Evolutionary conservation across 768 basidiomycete species (phyloP), one percentile per base, ranked within the genome.

Genomic region (Plicaturopsis crispa): DNA sequence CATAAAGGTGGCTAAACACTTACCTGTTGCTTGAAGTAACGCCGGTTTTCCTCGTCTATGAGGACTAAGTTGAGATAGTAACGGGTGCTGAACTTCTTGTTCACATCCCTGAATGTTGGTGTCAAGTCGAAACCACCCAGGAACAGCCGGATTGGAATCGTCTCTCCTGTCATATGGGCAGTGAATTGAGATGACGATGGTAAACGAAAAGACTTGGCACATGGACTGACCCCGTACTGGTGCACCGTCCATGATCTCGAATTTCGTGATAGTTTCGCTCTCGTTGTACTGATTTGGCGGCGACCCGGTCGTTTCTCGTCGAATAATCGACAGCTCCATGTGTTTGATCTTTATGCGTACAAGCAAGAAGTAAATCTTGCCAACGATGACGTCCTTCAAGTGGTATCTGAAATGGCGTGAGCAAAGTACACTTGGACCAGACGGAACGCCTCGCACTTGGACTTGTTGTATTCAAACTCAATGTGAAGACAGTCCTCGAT

Each of bases 241-340:
- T 5, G 93, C 90, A 2, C 93, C 92, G 57, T 98, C 93, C 93
- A 96, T 96, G 49, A 97, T 96, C 63, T 98, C 96, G 54, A 97
- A 98, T 62, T 98, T 98, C 6, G 96, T 98, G 52, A 99, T 97
- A 6, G 93, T 98, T 57, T 98, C 93, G 52, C 86, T 90, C 60
- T 99, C 94, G 57, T 97, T 99, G 60, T 99, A 98, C 63, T 93
- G 92, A 52, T 98, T 99, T n/a, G 96, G 96, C 2, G 89, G 89
- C 11, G 92, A 75, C 10, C 94, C 94, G 0, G 94, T 98, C 16
- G 96, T 99, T 61, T 98, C 96, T 16, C 93, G 76, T 26, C 94
- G 82, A 48, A 99, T 98, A 55, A 97, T 97, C 12, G 92, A 97
- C 19, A 97, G 70, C 57, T 99, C 93, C 94, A 98, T 98, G 51